These are phyloP conservation scores for Marasmius fiardii DNA, from an alignment of 1,284 basidiomycete species.

Conservation along the genomic window DNA sequence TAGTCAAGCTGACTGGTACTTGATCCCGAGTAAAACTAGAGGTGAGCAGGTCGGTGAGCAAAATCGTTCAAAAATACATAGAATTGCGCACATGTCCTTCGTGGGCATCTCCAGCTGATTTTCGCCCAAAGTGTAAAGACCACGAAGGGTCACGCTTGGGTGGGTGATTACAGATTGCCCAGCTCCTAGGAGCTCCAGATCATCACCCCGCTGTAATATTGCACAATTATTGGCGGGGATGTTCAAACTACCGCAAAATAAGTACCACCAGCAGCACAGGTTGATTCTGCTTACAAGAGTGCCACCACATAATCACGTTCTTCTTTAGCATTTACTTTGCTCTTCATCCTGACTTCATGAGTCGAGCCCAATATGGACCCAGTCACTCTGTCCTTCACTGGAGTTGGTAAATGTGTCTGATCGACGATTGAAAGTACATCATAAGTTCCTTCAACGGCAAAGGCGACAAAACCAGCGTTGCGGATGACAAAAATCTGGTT, in stretches of 20 bases:
- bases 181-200: conserved; percentile 70
- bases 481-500: conserved; percentile 80
- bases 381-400: conserved; percentile 61
- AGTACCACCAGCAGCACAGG: conserved; percentile 4
- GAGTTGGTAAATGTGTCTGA: conserved; percentile 67
- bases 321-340: conserved; percentile 37
- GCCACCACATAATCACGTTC: conserved; percentile 70
- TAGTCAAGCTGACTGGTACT: conserved; percentile 77
- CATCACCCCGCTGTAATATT: conserved; percentile 76
- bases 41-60: conserved; percentile 5
- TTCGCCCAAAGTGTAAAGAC: conserved; percentile 74
- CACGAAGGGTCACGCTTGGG: conserved; percentile 74
- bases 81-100: conserved; percentile 67
- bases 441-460: conserved; percentile 71
- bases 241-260: conserved; percentile 48
- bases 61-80: background rate
- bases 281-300: conserved; percentile 50
- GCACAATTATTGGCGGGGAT: conserved; percentile 84
- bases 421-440: conserved; percentile 75
- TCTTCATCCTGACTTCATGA: conserved; percentile 74
- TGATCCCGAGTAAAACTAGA: conserved; percentile 76
- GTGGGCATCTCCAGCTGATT: conserved; percentile 82
- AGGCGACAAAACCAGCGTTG: conserved; percentile 74
- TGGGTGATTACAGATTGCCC: conserved; percentile 81
- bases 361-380: conserved; percentile 58